These are phyloP conservation scores for Xylogone sp. DNA, from an alignment of 2,329 filamentous ascomycete genomes.

Conservation along the genomic window DNA sequence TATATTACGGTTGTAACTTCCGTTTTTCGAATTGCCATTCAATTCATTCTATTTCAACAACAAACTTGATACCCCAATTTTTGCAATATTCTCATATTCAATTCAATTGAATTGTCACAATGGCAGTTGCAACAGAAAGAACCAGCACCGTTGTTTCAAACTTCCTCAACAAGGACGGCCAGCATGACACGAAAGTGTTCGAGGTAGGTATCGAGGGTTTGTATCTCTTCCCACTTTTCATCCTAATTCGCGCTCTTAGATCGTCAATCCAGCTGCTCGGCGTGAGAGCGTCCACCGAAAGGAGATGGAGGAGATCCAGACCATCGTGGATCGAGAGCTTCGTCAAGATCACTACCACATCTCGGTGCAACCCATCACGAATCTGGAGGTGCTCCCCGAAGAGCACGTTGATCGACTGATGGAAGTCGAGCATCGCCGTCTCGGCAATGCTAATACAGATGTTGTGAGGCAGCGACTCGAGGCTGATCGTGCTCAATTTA, in stretches of 20 bases:
- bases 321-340: conserved; percentile 63
- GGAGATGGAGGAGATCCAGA: conserved; percentile 58
- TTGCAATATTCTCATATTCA: too few relatives aligned
- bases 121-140: conserved; percentile 29
- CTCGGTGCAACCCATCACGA: conserved; percentile 59
- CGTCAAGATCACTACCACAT: conserved; percentile 73
- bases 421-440: conserved; percentile 55
- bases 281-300: conserved; percentile 57
- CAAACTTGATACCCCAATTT: background rate
- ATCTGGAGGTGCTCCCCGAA: conserved; percentile 54
- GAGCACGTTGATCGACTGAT: conserved; percentile 57
- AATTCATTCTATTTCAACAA: background rate
- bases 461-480: conserved; percentile 44
- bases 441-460: conserved; percentile 55
- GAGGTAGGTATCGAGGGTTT: conserved; percentile 34
- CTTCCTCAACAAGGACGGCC: conserved; percentile 58
- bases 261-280: conserved; percentile 54
- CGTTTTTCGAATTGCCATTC: background rate
- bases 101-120: background rate
- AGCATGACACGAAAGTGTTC: conserved; percentile 68
- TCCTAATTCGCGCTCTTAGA: conserved; percentile 18
- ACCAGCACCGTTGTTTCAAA: conserved; percentile 58
- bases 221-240: conserved; percentile 1
- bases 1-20: background rate
- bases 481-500: conserved; percentile 51